Evolutionary conservation across 495 filamentous ascomycete species (phyloP).

Genomic region (Trypethelium eluteriae): DNA sequence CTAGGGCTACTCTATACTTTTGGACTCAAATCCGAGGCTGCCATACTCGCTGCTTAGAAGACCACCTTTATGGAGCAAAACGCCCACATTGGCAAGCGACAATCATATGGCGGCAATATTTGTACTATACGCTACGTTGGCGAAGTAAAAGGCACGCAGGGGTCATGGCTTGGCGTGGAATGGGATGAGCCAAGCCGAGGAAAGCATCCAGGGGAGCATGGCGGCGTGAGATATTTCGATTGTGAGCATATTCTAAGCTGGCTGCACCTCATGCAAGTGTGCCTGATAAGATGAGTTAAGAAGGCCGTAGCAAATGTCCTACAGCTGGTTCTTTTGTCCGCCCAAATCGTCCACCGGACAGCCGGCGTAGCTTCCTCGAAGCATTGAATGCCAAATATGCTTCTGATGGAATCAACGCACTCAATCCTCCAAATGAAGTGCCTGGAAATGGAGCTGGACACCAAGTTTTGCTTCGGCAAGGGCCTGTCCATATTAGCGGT

Average conservation of each 20-base stretch:
- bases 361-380: constrained; percentile 62
- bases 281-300: constrained; percentile 16
- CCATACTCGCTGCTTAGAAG: neutral
- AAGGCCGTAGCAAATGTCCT: constrained; percentile 57
- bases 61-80: constrained; percentile 25
- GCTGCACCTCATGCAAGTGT: neutral
- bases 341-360: constrained; percentile 61
- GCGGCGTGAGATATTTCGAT: constrained; percentile 71
- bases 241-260: constrained; percentile 46
- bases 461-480: constrained; percentile 21
- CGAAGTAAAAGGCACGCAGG: constrained; percentile 62
- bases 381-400: constrained; percentile 80
- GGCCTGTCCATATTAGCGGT: constrained; percentile 61
- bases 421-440: constrained; percentile 21
- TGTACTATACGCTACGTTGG: constrained; percentile 86
- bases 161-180: constrained; percentile 89
- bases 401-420: constrained; percentile 43
- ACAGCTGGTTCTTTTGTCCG: constrained; percentile 81
- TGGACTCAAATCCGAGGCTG: neutral
- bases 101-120: constrained; percentile 63
- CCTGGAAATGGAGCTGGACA: constrained; percentile 22
- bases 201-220: constrained; percentile 81
- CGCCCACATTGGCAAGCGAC: constrained; percentile 54
- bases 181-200: constrained; percentile 84
- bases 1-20: neutral